Conservation (phyloP, 2,329 filamentous ascomycete genomes). For the Arachnomyces sp. region DNA sequence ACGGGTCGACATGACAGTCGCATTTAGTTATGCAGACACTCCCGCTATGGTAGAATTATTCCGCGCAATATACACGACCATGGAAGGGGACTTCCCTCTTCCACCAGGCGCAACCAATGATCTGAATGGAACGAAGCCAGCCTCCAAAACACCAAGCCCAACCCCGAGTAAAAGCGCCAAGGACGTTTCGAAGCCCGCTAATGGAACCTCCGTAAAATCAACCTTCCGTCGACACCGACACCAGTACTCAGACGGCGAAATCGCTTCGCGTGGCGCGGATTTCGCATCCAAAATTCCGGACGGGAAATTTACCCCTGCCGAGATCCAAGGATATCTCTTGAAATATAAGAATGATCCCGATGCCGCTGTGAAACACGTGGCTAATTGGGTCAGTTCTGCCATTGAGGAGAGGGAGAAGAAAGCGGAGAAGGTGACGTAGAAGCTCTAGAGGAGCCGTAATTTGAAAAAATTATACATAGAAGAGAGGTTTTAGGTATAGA, state of each 20-base stretch:
- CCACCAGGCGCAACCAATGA: neutral
- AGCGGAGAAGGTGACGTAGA: too few species aligned
- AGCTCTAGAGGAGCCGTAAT: too few species aligned
- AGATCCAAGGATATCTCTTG: conserved; percentile 36
- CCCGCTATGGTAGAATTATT: conserved; percentile 34
- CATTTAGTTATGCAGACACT: conserved; percentile 41
- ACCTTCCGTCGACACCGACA: too few species aligned
- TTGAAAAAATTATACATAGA: too few species aligned
- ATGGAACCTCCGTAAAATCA: neutral
- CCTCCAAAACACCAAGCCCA: conserved; percentile 5
- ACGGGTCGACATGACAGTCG: conserved; percentile 57
- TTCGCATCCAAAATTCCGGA: conserved; percentile 27
- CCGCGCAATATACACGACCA: conserved; percentile 28
- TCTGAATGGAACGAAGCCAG: conserved; percentile 1
- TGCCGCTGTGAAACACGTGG: conserved; percentile 23
- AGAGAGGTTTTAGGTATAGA: too few species aligned
- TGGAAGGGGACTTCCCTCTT: conserved; percentile 21
- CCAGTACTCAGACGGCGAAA: conserved; percentile 11
- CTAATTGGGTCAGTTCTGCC: conserved; percentile 40
- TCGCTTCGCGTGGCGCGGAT: conserved; percentile 19
- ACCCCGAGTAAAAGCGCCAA: neutral
- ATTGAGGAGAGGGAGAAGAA: too few species aligned
- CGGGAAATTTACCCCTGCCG: conserved; percentile 31
- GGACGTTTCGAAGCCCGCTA: neutral
- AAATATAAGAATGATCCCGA: conserved; percentile 27